These are phyloP conservation scores for Talaromyces sp. DNA, from an alignment of 2,329 filamentous ascomycete genomes.

Conservation along the genomic window DNA sequence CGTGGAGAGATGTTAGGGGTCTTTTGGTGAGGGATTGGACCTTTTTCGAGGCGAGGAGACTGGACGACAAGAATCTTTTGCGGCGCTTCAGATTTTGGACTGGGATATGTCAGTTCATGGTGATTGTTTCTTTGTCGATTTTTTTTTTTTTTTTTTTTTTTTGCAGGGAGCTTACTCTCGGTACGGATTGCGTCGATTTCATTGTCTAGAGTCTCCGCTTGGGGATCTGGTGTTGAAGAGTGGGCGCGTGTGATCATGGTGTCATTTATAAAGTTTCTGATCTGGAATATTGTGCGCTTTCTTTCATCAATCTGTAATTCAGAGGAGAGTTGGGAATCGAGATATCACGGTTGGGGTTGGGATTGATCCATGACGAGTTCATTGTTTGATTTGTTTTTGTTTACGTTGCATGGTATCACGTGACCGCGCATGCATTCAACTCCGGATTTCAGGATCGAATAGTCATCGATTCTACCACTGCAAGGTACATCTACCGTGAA, in stretches of 20 bases:
- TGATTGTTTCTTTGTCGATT: too few relatives aligned
- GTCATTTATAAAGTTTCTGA: background rate
- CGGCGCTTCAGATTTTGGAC: slow-evolving; percentile 44
- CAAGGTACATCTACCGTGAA: too few relatives aligned
- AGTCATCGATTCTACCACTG: too few relatives aligned
- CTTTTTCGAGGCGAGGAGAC: slow-evolving; percentile 44
- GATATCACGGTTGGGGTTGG: too few relatives aligned
- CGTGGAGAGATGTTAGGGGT: slow-evolving; percentile 14
- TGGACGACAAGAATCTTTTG: slow-evolving; percentile 43
- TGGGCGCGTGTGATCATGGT: slow-evolving; percentile 12
- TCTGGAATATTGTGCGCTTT: background rate
- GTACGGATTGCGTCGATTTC: slow-evolving; percentile 46
- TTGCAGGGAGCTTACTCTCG: slow-evolving; percentile 37
- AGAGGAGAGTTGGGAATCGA: too few relatives aligned
- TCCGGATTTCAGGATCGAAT: too few relatives aligned
- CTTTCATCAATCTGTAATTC: too few relatives aligned
- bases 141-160: background rate
- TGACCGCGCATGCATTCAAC: too few relatives aligned
- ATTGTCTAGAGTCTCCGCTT: slow-evolving; percentile 38
- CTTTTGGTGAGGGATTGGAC: slow-evolving; percentile 37
- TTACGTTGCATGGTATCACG: too few relatives aligned
- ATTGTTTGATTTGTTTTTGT: too few relatives aligned
- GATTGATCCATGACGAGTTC: too few relatives aligned
- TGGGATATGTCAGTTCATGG: slow-evolving; percentile 23
- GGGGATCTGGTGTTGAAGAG: slow-evolving; percentile 18